phyloP scores from a whole-genome alignment of 2,329 filamentous ascomycete species.

The Leptographium lundbergii region DNA sequence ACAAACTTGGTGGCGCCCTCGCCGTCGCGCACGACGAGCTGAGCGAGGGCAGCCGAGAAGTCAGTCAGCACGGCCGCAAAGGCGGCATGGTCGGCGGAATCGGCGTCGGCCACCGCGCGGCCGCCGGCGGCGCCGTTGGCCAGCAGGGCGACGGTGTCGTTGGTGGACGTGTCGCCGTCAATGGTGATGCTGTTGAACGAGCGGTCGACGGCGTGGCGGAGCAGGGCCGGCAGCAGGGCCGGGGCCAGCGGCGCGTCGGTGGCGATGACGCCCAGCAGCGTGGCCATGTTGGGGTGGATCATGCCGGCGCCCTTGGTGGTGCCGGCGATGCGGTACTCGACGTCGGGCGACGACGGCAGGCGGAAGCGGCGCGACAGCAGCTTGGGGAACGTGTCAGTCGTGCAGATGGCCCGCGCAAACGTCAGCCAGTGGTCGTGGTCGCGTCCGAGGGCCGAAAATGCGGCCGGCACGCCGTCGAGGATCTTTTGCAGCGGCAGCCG shows the following conservation, averaged over 20 bases:
- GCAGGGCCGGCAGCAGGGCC: conserved; percentile 51
- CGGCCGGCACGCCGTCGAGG: conserved; percentile 64
- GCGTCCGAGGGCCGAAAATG: conserved; percentile 56
- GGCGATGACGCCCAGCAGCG: conserved; percentile 78
- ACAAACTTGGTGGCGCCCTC: conserved; percentile 98
- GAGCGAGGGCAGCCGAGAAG: conserved; percentile 74
- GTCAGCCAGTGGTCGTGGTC: conserved; percentile 78
- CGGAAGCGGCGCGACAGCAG: conserved; percentile 74
- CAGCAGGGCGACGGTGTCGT: conserved; percentile 89
- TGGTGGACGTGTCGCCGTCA: conserved; percentile 94
- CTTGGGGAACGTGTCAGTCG: conserved; percentile 97
- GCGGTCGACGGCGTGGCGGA: conserved; percentile 61
- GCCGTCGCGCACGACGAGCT: conserved; percentile 89
- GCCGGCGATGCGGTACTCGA: conserved; percentile 75
- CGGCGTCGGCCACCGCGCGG: conserved; percentile 40
- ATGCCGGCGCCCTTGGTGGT: conserved; percentile 98
- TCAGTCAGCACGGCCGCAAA: conserved; percentile 59
- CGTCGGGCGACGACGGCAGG: conserved; percentile 64
- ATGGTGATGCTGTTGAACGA: conserved; percentile 97
- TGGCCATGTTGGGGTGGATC: conserved; percentile 99
- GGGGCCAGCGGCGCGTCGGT: conserved; percentile 77
- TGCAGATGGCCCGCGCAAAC: conserved; percentile 86
- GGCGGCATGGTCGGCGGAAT: conserved; percentile 50
- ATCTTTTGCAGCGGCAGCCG: conserved; percentile 91
- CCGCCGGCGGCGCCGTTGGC: conserved; percentile 88